Base-by-base conservation (phyloP, 331 rosid species). In the Rosa hybrid region DNA sequence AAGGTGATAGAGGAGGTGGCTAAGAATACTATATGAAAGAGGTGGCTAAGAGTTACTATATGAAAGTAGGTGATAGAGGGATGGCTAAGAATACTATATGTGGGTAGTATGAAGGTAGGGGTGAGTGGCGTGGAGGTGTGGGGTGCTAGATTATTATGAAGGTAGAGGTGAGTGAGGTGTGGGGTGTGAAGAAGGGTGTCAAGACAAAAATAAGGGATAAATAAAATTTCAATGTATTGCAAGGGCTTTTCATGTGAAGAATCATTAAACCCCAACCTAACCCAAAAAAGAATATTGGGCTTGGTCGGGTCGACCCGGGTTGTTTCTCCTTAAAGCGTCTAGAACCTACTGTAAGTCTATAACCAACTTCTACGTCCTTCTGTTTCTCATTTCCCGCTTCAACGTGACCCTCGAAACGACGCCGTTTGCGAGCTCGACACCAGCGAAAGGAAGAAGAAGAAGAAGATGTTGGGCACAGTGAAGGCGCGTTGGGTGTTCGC, bases 401-500 rank as follows among this genome's bases (percentile, higher is more conserved):
- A 18, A 16, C 72, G 7, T 8, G 12, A 39, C 25, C 10, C 25
- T 1, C 16, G 18, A 0, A 25, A 16, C 41, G 18, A 72, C 74
- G 30, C 0, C 9, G 74, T 39, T 17, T 11, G 2, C 18, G 4
- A 44, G 54, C n/a, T 6, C 13, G 21, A 4, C 6, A 3, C 12
- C 30, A 30, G 42, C 5, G 42, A 46, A 27, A 53, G 23, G n/a
- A 51, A 30, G 34, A 30, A 27, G 76, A 48, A 8, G 49, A 46
- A 21, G 60, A 56, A 11, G 30, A 20, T 25, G 80, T 18, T 56
- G 51, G 76, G 50, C 8, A 30, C 57, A n/a, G 60, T 44, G 80
- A 79, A 74, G 30, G 76, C 20, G 1, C 48, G 38, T 7, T 63
- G 72, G 34, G 23, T 53, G 7, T 20, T 94, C 14, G 54, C 78